Percentiles rank a stretch among this genome's conserved stretches.
Conservation (phyloP, 1,284 basidiomycete genomes). For the Taiwanofungus camphoratus region DNA sequence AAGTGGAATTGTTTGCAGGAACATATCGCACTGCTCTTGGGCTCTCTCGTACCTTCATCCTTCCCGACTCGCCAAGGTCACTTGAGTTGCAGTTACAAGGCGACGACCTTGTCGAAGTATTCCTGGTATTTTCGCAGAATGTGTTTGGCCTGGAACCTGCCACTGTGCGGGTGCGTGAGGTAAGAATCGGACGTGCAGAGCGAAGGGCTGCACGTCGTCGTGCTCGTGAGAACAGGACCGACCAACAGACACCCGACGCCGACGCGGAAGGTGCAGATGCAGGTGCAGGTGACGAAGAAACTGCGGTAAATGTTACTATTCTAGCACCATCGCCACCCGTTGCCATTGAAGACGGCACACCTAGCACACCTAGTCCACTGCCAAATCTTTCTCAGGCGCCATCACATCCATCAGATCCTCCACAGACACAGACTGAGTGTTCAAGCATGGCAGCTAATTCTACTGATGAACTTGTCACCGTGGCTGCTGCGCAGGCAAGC, state of each 20-base stretch:
- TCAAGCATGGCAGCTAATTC: constrained; percentile 21
- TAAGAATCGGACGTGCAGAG: constrained; percentile 81
- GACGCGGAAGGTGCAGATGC: constrained; percentile 36
- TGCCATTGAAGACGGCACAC: constrained; percentile 9
- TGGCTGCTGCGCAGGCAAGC: constrained; percentile 65
- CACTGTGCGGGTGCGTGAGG: constrained; percentile 85
- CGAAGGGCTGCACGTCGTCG: constrained; percentile 74
- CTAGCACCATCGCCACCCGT: constrained; percentile 30
- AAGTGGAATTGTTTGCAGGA: constrained; percentile 85
- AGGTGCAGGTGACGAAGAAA: constrained; percentile 47
- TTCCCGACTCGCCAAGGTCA: constrained; percentile 81
- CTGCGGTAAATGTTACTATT: constrained; percentile 57
- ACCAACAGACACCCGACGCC: constrained; percentile 39
- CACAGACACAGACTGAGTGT: constrained; percentile 18
- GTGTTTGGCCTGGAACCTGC: constrained; percentile 86
- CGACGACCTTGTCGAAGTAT: constrained; percentile 84
- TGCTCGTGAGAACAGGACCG: constrained; percentile 52
- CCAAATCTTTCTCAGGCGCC: constrained; percentile 6
- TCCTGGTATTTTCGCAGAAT: constrained; percentile 82
- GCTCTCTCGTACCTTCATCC: constrained; percentile 78
- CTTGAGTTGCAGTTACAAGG: constrained; percentile 86
- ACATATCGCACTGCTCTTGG: constrained; percentile 77
- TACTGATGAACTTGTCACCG: constrained; percentile 61
- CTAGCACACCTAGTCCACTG: constrained; percentile 7
- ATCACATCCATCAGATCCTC: constrained; percentile 13